phyloP scores from a whole-genome alignment of 768 basidiomycete genomes.

The Termitomyces sp. region DNA sequence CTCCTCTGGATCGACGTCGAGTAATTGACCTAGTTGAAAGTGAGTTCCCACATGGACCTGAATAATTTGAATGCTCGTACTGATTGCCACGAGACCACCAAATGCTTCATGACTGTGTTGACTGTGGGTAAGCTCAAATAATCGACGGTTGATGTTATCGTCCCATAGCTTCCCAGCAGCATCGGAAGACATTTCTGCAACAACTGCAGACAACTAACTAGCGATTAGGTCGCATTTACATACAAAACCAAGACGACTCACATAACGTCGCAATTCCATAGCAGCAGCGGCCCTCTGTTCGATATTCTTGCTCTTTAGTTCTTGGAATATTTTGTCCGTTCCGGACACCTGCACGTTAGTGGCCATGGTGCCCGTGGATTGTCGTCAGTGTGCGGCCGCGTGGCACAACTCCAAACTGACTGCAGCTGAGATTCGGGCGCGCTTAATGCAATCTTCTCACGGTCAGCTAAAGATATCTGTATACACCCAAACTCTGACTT shows the following conservation, averaged over 20 bases:
- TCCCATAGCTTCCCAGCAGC: constrained; percentile 83
- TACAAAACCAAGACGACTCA: constrained; percentile 32
- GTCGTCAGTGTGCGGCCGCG: not conserved
- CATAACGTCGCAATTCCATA: constrained; percentile 71
- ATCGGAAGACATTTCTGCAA: constrained; percentile 81
- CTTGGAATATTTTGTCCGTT: constrained; percentile 66
- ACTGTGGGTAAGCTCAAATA: constrained; percentile 85
- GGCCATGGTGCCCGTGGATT: constrained; percentile 47
- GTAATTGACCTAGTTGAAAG: constrained; percentile 56
- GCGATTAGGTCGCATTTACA: constrained; percentile 6
- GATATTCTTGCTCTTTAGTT: constrained; percentile 59
- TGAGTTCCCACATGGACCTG: constrained; percentile 1
- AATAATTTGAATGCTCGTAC: constrained; percentile 38
- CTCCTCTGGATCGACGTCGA: constrained; percentile 77
- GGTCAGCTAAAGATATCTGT: not conserved
- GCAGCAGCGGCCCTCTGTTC: constrained; percentile 71
- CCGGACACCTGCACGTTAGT: constrained; percentile 56
- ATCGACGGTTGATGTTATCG: constrained; percentile 72
- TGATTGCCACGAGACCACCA: constrained; percentile 86
- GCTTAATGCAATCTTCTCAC: constrained; percentile 1
- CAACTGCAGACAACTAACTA: constrained; percentile 63
- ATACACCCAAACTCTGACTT: not conserved
- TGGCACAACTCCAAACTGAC: not conserved
- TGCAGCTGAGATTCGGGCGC: not conserved
- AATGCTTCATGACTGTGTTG: constrained; percentile 76